Conservation (phyloP, 1,284 basidiomycete species). For the Rhodotorula sp. region DNA sequence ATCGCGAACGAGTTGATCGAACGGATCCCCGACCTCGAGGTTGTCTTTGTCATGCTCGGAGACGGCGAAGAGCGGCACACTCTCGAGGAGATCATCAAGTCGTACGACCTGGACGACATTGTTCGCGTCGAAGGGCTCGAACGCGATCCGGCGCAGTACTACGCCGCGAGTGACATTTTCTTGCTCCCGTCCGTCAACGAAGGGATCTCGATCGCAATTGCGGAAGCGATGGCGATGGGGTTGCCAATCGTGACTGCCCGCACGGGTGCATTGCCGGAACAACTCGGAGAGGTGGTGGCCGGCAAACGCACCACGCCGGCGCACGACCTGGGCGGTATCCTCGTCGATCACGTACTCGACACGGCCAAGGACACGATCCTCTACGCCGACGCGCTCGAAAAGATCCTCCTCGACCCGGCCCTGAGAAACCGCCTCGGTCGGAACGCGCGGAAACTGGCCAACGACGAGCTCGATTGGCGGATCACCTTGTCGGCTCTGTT, state of each 20-base stretch:
- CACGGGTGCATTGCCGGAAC: slow-evolving; percentile 36
- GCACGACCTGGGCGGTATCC: slow-evolving; percentile 26
- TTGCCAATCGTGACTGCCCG: slow-evolving; percentile 37
- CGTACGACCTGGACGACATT: slow-evolving; percentile 17
- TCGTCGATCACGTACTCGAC: slow-evolving; percentile 35
- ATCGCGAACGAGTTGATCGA: slow-evolving; percentile 29
- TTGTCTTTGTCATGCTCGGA: slow-evolving; percentile 39
- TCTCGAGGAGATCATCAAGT: slow-evolving; percentile 6
- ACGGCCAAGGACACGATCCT: slow-evolving; percentile 6
- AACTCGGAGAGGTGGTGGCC: slow-evolving; percentile 25
- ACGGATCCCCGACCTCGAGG: slow-evolving; percentile 21
- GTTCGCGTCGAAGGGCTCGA: slow-evolving; percentile 24
- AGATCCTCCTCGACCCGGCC: slow-evolving; percentile 17
- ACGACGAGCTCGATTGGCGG: slow-evolving; percentile 32
- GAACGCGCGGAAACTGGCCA: slow-evolving; percentile 32
- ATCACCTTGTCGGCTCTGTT: slow-evolving; percentile 24
- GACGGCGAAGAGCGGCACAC: slow-evolving; percentile 22
- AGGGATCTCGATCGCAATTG: slow-evolving; percentile 40
- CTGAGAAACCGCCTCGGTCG: slow-evolving; percentile 8
- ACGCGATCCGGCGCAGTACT: slow-evolving; percentile 22
- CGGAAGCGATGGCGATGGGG: slow-evolving; percentile 42
- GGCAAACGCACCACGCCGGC: not conserved
- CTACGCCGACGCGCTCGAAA: slow-evolving; percentile 31
- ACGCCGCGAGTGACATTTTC: slow-evolving; percentile 35
- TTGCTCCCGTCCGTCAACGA: slow-evolving; percentile 37